Percentiles rank a stretch among this genome's conserved stretches.
phyloP scores from a whole-genome alignment of 306 rosid genomes.

The Pyrus pyrifolia region DNA sequence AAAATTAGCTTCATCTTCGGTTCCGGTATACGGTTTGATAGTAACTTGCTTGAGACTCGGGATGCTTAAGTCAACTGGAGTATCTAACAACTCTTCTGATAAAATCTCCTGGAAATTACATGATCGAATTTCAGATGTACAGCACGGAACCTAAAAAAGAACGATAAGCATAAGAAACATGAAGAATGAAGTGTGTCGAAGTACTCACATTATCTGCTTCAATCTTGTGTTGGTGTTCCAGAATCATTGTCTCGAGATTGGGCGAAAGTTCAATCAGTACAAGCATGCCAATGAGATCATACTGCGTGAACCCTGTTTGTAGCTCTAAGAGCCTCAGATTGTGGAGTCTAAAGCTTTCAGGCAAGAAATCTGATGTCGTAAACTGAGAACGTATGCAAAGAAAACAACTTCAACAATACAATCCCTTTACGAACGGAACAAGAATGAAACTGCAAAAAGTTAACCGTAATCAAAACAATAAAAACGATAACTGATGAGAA shows the following conservation, averaged over 20 bases:
- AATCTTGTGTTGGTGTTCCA: background rate
- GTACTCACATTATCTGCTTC: constrained; percentile 2
- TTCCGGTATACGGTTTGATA: background rate
- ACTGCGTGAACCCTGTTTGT: background rate
- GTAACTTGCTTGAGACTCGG: constrained; percentile 6
- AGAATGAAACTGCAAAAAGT: background rate
- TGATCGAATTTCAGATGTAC: background rate
- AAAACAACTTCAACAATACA: background rate
- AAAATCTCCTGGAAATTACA: background rate
- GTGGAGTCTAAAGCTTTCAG: constrained; percentile 2
- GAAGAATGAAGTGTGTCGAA: background rate
- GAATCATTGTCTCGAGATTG: background rate
- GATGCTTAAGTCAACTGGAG: background rate
- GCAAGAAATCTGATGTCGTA: background rate
- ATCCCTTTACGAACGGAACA: background rate
- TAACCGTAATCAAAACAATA: background rate
- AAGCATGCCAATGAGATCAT: constrained; percentile 4
- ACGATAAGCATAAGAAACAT: background rate
- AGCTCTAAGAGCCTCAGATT: constrained; percentile 1
- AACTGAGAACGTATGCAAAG: background rate
- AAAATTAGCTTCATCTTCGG: background rate
- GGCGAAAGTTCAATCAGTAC: constrained; percentile 1
- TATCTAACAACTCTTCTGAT: background rate
- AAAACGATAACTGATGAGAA: background rate
- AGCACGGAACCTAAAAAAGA: background rate